These are phyloP conservation scores for Fereydounia khargensis DNA, from an alignment of 1,284 basidiomycete genomes.

Conservation along the genomic window DNA sequence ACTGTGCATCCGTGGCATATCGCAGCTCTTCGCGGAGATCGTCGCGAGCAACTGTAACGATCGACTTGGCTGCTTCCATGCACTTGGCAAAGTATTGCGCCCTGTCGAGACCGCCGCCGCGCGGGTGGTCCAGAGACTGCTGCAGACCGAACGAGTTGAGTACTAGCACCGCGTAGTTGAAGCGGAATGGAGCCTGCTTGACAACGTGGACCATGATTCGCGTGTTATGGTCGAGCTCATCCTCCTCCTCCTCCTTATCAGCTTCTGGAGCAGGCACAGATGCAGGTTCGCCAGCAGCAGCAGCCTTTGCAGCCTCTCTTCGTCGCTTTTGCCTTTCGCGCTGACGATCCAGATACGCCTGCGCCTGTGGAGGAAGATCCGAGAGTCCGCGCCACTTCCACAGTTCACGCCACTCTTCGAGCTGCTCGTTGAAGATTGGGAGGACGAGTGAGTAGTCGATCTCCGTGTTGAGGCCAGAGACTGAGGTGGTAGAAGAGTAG, in stretches of 20 bases:
- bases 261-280: constrained; percentile 2
- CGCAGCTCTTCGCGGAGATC: constrained; percentile 63
- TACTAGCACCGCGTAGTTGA: constrained; percentile 49
- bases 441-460: constrained; percentile 81
- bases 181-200: constrained; percentile 46
- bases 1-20: constrained; percentile 86
- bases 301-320: constrained; percentile 9
- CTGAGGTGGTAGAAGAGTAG: constrained; percentile 76
- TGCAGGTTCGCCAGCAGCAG: constrained; percentile 9
- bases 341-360: constrained; percentile 18
- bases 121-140: constrained; percentile 72
- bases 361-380: constrained; percentile 12
- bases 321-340: constrained; percentile 14
- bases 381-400: constrained; percentile 61
- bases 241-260: constrained; percentile 8
- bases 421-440: constrained; percentile 78
- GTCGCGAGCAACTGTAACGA: constrained; percentile 36
- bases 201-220: constrained; percentile 46
- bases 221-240: constrained; percentile 44
- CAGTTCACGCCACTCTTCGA: constrained; percentile 68
- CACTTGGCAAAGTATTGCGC: constrained; percentile 55
- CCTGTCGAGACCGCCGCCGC: constrained; percentile 43
- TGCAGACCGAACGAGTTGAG: constrained; percentile 93
- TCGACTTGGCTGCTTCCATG: constrained; percentile 49
- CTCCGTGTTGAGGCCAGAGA: constrained; percentile 80